Percentiles rank a stretch among this genome's conserved stretches.
Conservation (phyloP, 2,329 filamentous ascomycete genomes). For the Pezicula carpinea region DNA sequence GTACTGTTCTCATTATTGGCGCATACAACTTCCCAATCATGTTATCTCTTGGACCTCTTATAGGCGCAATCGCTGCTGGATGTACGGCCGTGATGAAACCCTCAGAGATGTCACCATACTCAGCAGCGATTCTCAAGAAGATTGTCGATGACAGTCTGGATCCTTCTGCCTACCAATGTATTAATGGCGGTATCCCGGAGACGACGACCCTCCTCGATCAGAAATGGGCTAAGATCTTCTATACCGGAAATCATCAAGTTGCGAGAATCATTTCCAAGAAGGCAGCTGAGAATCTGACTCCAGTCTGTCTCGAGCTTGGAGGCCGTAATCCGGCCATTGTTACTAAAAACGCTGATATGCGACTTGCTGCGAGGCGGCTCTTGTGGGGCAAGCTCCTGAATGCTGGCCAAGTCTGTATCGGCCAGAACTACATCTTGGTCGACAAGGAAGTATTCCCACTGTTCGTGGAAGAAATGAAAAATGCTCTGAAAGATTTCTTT, state of each 20-base stretch:
- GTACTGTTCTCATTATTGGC: slow-evolving; percentile 78
- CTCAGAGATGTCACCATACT: slow-evolving; percentile 73
- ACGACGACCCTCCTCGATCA: slow-evolving; percentile 76
- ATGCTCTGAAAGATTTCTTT: slow-evolving; percentile 71
- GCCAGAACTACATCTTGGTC: slow-evolving; percentile 86
- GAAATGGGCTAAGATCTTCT: slow-evolving; percentile 98
- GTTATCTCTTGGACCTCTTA: slow-evolving; percentile 70
- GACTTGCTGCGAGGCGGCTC: slow-evolving; percentile 76
- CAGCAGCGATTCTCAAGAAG: slow-evolving; percentile 74
- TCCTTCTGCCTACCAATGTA: slow-evolving; percentile 65
- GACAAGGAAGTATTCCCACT: slow-evolving; percentile 67
- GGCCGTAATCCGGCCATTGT: slow-evolving; percentile 90
- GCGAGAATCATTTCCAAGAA: slow-evolving; percentile 87
- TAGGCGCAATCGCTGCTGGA: slow-evolving; percentile 88
- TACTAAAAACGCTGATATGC: slow-evolving; percentile 75
- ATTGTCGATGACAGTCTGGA: slow-evolving; percentile 75
- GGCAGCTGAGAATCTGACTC: slow-evolving; percentile 83
- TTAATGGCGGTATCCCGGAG: slow-evolving; percentile 80
- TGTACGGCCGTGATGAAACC: slow-evolving; percentile 91
- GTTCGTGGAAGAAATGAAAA: slow-evolving; percentile 72
- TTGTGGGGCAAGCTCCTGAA: slow-evolving; percentile 87
- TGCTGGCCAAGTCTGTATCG: slow-evolving; percentile 87
- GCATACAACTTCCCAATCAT: slow-evolving; percentile 93
- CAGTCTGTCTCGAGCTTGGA: slow-evolving; percentile 83
- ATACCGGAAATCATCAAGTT: slow-evolving; percentile 76